phyloP scores from a whole-genome alignment of 2,329 filamentous ascomycete genomes.

The Stenocarpella maydis region DNA sequence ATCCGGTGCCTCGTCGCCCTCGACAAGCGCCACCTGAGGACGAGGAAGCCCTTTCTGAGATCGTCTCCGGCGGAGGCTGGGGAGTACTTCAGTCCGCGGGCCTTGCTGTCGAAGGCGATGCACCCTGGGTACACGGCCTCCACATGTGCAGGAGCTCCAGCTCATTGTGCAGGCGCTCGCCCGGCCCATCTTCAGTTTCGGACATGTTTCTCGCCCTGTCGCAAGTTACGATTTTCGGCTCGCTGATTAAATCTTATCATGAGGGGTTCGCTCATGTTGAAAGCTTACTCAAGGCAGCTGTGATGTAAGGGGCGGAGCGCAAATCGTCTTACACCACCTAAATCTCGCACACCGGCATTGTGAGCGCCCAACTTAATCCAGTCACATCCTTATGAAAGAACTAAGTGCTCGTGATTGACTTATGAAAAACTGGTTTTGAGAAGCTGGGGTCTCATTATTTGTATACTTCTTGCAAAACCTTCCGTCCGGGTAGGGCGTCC shows the following conservation, averaged over 20 bases:
- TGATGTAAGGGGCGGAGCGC: too few relatives aligned
- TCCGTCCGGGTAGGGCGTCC: not conserved
- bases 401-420: not conserved
- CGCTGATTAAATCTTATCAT: not conserved
- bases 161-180: not conserved
- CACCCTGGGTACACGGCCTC: constrained; percentile 1
- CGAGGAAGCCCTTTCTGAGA: not conserved
- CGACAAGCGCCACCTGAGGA: constrained; percentile 6
- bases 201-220: not conserved
- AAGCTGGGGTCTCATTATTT: too few relatives aligned
- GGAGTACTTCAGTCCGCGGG: constrained; percentile 1
- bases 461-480: not conserved
- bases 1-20: not conserved
- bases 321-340: not conserved
- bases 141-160: not conserved
- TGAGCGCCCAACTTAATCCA: not conserved
- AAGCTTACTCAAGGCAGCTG: too few relatives aligned
- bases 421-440: not conserved
- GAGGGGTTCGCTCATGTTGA: not conserved
- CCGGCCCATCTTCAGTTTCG: not conserved
- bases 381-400: not conserved
- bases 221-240: not conserved
- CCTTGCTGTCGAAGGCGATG: constrained; percentile 5
- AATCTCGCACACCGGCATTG: not conserved
- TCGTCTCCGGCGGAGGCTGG: not conserved